phyloP scores from a whole-genome alignment of 176 grass and related monocot genomes.

The Eragrostis curvula region DNA sequence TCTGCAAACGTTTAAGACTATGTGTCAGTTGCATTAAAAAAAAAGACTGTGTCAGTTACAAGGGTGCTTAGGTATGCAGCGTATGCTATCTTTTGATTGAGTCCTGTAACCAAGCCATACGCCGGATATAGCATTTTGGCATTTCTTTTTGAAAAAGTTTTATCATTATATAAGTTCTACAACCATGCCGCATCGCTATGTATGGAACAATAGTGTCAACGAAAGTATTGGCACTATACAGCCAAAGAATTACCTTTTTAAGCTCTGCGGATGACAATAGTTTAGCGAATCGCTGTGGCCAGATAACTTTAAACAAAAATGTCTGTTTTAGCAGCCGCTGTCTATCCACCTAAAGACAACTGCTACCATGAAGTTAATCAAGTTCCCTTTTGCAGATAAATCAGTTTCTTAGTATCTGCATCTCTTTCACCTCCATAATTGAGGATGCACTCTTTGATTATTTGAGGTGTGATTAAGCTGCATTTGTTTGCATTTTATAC shows the following conservation, averaged over 20 bases:
- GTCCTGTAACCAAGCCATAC: background rate
- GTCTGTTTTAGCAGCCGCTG: background rate
- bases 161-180: background rate
- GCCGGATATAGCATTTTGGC: background rate
- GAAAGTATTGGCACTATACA: constrained; percentile 15
- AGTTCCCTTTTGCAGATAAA: background rate
- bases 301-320: background rate
- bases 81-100: background rate
- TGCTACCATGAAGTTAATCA: constrained; percentile 1
- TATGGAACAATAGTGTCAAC: background rate
- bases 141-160: constrained; percentile 15
- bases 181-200: background rate
- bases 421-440: too few relatives aligned
- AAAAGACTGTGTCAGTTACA: background rate
- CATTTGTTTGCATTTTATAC: background rate
- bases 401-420: too few relatives aligned
- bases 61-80: background rate
- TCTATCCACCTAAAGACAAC: constrained; percentile 12
- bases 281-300: background rate
- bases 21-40: background rate
- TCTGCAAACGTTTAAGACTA: background rate
- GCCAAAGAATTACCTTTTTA: background rate
- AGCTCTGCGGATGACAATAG: background rate
- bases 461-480: background rate
- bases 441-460: too few relatives aligned